Base-by-base conservation (phyloP, 805 yeast species). In the Candida krabiensis region DNA sequence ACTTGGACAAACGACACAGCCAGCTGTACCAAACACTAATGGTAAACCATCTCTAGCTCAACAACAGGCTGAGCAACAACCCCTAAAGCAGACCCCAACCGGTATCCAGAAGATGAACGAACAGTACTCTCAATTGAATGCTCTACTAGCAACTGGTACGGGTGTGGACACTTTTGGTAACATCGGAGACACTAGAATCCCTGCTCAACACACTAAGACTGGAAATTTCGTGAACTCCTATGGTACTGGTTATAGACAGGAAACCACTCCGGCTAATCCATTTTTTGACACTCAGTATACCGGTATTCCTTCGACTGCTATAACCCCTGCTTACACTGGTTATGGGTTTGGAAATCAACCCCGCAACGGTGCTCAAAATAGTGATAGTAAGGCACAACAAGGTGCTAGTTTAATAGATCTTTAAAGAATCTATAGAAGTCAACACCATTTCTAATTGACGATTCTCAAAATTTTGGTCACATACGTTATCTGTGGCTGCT, bases 151-250 rank as follows among this genome's bases (percentile, higher is more conserved):
- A 9, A 77, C 79, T 30, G 97, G 96, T 19, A 86, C 96, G 0
- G 97, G 96, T 22, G 70, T 88, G 40, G 99, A 90, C 66, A 90
- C 97, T 0, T 93, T 86, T 61, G 96, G 96, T 59, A 88, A 87
- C 62, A 80, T 84, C 13, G 96, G 96, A 38, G 82, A 79, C 15
- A 61, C 79, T 6, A 80, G 96, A 66, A 77, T 91, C 38, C 96
- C 98, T 3, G 95, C 95, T 31, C 97, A 91, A 56, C 91, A 86
- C 60, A 91, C 97, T 1, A 78, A 76, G 49, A 80, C 93, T 2
- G 80, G 83, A 4, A 81, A 78, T 13, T 89, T 90, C 58, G 74
- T 91, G 52, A 88, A 86, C 63, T 86, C 96, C 17, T 82, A 86
- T 44, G 97, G 96, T 53, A 86, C 91, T 5, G 96, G 96, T 23